Base-by-base conservation (phyloP, 2,329 filamentous ascomycete genomes). In the Cercospora sesami region DNA sequence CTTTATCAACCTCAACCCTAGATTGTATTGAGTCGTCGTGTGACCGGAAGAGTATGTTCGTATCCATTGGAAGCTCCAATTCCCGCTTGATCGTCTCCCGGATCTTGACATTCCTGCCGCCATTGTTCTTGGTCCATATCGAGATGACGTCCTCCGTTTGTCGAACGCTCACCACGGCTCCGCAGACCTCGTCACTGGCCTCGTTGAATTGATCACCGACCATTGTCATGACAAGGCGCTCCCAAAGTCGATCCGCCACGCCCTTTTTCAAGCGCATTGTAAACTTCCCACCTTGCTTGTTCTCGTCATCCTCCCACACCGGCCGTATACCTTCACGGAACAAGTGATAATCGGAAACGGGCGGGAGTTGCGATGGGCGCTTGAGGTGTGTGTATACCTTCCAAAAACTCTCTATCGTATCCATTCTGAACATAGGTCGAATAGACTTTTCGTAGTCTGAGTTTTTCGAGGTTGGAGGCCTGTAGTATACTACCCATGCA, bases 361-460 rank as follows among this genome's bases (percentile, higher is more conserved):
- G 90, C 6, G 94, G 94, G 67, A 99, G 85, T 36, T 86, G 84
- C 39, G 94, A 98, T 2, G 96, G 95, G 30, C 91, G 89, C 82
- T 96, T 96, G 59, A 99, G 86, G 80, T 98, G 93, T 64, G 87
- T 85, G 78, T 97, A 98, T 42, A 97, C 89, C 59, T 88, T 86
- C 88, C 93, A 97, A 79, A 99, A 98, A 68, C 95, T 91, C 81
- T 98, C 93, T 60, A 88, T 93, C 5, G 92, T 93, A 68, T 86
- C 86, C 77, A 96, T 92, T 65, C 87, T 87, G 74, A 92, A 94
- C 77, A 98, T 89, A 45, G 93, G 88, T 75, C 95, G 91, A 69
- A 96, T 89, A 6, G 94, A 98, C 81, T 98, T 97, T 80, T 99
- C 95, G 80, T 99, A 99, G 80, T 98, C 94, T 77, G 95, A 94